Percentiles rank a stretch among this genome's conserved stretches.
Conservation (phyloP, 2,329 filamentous ascomycete species). For the Penicillium sclerotiorum region DNA sequence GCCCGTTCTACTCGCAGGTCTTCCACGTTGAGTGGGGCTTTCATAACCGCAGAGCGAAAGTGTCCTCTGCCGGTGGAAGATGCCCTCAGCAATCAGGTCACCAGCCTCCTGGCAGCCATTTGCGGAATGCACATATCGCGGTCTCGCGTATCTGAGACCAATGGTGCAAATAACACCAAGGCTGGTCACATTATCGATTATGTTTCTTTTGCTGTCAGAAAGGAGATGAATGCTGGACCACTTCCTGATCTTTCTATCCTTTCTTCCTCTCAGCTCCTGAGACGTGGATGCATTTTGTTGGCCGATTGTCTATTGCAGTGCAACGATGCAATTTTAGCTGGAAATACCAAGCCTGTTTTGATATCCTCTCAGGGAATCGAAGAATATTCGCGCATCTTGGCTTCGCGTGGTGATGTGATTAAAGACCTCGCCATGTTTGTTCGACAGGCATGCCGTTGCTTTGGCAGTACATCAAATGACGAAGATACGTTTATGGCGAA, state of each 20-base stretch:
- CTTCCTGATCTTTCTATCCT: conserved; percentile 4
- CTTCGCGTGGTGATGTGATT: conserved; percentile 33
- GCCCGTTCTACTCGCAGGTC: conserved; percentile 21
- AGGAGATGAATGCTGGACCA: conserved; percentile 21
- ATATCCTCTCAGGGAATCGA: conserved; percentile 30
- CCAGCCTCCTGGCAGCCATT: conserved; percentile 38
- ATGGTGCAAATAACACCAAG: conserved; percentile 22
- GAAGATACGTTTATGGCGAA: conserved; percentile 27
- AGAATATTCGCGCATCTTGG: conserved; percentile 31
- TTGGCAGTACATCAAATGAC: conserved; percentile 27
- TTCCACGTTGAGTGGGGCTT: conserved; percentile 7
- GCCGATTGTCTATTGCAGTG: conserved; percentile 34
- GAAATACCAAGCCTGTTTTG: conserved; percentile 11
- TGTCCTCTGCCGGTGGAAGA: conserved; percentile 40
- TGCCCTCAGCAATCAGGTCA: conserved; percentile 39
- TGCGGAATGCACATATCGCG: conserved; percentile 43
- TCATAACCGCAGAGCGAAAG: conserved; percentile 9
- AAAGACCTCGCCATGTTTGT: conserved; percentile 39
- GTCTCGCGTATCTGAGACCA: conserved; percentile 22
- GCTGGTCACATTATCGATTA: conserved; percentile 29
- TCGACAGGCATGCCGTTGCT: conserved; percentile 38
- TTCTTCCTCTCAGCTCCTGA: conserved; percentile 29
- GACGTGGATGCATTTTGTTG: conserved; percentile 37
- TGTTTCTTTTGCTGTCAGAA: conserved; percentile 28
- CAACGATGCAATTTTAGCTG: conserved; percentile 20